A percentile compares a stretch with the other conserved stretches of the same genome.
Conservation (phyloP, 768 basidiomycete genomes). For the Brasilioporus rufonigricans region DNA sequence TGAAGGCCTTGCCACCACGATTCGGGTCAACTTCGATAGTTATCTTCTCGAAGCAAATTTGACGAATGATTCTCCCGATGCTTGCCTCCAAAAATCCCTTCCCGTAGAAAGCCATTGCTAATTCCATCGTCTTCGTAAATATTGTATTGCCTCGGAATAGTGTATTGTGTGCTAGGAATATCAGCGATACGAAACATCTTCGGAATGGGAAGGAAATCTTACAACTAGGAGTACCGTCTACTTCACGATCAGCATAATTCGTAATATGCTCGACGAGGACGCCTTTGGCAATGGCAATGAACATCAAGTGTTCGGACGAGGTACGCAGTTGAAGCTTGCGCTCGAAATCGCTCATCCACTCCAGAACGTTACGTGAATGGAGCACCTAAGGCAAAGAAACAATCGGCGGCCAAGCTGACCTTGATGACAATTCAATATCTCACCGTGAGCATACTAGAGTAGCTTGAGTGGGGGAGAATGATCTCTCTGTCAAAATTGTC, state of each 20-base stretch:
- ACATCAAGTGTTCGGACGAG: conserved; percentile 57
- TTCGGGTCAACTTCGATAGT: conserved; percentile 81
- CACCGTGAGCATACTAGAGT: conserved; percentile 60
- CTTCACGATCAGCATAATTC: conserved; percentile 66
- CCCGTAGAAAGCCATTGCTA: conserved; percentile 82
- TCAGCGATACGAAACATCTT: not conserved
- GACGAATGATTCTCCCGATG: conserved; percentile 67
- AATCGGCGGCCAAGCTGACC: not conserved
- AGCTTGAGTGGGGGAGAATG: conserved; percentile 66
- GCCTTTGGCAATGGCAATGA: conserved; percentile 67
- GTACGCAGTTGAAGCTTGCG: conserved; percentile 64
- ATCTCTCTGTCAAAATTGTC: conserved; percentile 55
- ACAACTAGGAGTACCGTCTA: conserved; percentile 69
- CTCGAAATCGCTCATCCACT: conserved; percentile 74
- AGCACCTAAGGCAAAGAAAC: conserved; percentile 11
- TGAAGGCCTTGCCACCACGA: conserved; percentile 56
- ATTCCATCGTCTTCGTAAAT: conserved; percentile 73
- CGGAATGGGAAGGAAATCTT: conserved; percentile 23
- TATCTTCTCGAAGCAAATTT: conserved; percentile 68
- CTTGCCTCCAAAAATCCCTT: conserved; percentile 76
- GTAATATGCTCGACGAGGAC: conserved; percentile 66
- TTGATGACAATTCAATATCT: conserved; percentile 13
- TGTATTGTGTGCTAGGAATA: conserved; percentile 63
- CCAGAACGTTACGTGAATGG: conserved; percentile 65
- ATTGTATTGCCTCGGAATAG: conserved; percentile 69